Evolutionary conservation across 805 yeast species (phyloP).

Genomic region (Saturnispora mendoncae): DNA sequence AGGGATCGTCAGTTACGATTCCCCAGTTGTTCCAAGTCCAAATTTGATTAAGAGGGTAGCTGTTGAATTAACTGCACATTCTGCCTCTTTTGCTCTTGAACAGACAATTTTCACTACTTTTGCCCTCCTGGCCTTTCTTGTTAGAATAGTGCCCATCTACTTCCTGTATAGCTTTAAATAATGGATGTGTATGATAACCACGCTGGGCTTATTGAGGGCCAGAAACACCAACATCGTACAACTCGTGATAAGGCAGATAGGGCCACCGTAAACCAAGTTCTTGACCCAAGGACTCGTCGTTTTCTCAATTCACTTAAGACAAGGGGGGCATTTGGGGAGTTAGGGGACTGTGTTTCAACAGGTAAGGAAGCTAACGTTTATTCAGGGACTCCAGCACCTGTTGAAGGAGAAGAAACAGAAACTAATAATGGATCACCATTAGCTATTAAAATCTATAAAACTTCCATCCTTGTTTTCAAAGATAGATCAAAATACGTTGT

Average conservation of each 20-base stretch:
- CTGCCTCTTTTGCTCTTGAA: conserved; percentile 9
- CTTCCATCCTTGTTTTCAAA: conserved; percentile 93
- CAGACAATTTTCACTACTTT: conserved; percentile 6
- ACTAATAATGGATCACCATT: conserved; percentile 42
- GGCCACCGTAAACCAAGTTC: conserved; percentile 94
- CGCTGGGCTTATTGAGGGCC: conserved; percentile 7
- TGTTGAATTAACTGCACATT: background rate
- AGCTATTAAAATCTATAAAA: conserved; percentile 92
- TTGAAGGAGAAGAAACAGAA: conserved; percentile 20
- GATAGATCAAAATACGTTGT: conserved; percentile 94
- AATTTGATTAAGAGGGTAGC: conserved; percentile 4
- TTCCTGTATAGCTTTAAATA: conserved; percentile 5
- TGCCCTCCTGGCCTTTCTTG: conserved; percentile 6
- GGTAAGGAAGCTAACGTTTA: conserved; percentile 99
- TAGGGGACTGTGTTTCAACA: conserved; percentile 90
- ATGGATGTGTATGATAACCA: conserved; percentile 1
- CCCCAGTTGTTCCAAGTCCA: background rate
- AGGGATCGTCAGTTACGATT: conserved; percentile 8
- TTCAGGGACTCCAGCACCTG: conserved; percentile 39
- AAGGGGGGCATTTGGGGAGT: conserved; percentile 72
- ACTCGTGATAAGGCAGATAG: conserved; percentile 82
- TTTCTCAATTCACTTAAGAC: conserved; percentile 75
- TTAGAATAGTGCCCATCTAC: conserved; percentile 7
- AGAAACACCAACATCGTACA: conserved; percentile 34
- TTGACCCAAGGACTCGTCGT: conserved; percentile 87